Evolutionary conservation across 495 filamentous ascomycete species (phyloP).

Genomic region (Tetracladium setigerum): DNA sequence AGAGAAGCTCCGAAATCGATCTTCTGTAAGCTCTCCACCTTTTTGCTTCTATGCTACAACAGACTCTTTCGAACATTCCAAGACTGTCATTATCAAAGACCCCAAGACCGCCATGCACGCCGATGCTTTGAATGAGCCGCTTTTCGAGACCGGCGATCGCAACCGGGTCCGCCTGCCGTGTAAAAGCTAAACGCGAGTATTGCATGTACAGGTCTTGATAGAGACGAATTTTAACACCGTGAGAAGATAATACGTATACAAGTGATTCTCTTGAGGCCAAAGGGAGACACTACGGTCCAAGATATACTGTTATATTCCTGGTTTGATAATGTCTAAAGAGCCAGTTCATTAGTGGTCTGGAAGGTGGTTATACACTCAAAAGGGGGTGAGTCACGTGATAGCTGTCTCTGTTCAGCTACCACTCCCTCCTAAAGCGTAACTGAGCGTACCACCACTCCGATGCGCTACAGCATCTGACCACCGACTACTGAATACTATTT

Average conservation of each 20-base stretch:
- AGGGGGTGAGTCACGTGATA: too few species aligned
- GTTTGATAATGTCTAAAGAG: too few species aligned
- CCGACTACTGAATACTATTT: too few species aligned
- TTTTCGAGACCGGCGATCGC: conserved; percentile 9
- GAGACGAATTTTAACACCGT: not conserved
- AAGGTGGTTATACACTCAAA: not conserved
- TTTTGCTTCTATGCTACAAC: not conserved
- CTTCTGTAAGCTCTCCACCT: not conserved
- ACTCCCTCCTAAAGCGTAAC: too few species aligned
- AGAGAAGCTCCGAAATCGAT: not conserved
- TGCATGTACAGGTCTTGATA: conserved; percentile 3
- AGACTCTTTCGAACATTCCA: conserved; percentile 1
- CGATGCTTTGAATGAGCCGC: not conserved
- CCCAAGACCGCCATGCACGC: conserved; percentile 1
- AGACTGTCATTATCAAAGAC: conserved; percentile 8
- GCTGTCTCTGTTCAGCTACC: too few species aligned
- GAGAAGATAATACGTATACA: not conserved
- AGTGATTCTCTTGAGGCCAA: too few species aligned
- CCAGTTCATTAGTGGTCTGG: conserved; percentile 10
- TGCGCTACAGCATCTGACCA: too few species aligned
- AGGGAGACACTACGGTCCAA: too few species aligned
- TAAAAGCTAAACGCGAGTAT: conserved; percentile 5
- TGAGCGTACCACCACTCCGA: too few species aligned
- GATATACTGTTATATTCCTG: too few species aligned
- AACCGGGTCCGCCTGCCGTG: conserved; percentile 1